A percentile compares a stretch with the other conserved stretches of the same genome.
Conservation (phyloP, 192 early-diverging fungal genomes). For the Backusella luteola region DNA sequence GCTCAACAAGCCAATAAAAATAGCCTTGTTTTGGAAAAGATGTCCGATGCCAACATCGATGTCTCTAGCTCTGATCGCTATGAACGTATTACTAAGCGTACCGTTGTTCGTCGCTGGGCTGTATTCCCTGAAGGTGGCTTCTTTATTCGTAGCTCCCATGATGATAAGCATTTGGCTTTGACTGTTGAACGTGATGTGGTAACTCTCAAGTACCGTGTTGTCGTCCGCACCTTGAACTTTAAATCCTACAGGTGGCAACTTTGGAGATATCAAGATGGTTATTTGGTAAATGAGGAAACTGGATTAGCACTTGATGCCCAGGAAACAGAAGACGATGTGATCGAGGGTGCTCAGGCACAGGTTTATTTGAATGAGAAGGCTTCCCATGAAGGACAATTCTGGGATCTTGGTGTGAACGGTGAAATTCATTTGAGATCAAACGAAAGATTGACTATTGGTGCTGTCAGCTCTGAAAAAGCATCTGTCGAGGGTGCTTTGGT, state of each 20-base stretch:
- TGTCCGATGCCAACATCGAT: background rate
- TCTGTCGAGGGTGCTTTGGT: slow-evolving; percentile 16
- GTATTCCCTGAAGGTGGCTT: slow-evolving; percentile 28
- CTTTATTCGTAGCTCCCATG: slow-evolving; percentile 26
- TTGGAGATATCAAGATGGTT: slow-evolving; percentile 26
- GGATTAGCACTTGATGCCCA: slow-evolving; percentile 20
- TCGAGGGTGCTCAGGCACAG: slow-evolving; percentile 17
- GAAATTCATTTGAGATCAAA: slow-evolving; percentile 27
- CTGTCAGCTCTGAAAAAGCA: background rate
- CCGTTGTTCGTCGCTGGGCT: slow-evolving; percentile 28
- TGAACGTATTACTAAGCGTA: slow-evolving; percentile 18
- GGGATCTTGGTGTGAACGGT: slow-evolving; percentile 23
- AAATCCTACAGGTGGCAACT: slow-evolving; percentile 30
- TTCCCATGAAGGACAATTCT: slow-evolving; percentile 19
- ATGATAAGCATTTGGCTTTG: slow-evolving; percentile 17
- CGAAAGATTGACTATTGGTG: slow-evolving; percentile 15
- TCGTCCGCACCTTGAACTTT: slow-evolving; percentile 19
- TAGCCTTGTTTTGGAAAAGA: slow-evolving; percentile 1
- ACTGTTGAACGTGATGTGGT: slow-evolving; percentile 21
- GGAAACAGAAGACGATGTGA: background rate
- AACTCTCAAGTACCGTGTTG: slow-evolving; percentile 6
- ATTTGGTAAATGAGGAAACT: slow-evolving; percentile 26
- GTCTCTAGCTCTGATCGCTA: slow-evolving; percentile 12
- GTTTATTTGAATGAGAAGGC: slow-evolving; percentile 8
- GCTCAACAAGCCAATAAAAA: slow-evolving; percentile 4